phyloP scores from a whole-genome alignment of 805 yeast species.

The Wickerhamiella parazyma region DNA sequence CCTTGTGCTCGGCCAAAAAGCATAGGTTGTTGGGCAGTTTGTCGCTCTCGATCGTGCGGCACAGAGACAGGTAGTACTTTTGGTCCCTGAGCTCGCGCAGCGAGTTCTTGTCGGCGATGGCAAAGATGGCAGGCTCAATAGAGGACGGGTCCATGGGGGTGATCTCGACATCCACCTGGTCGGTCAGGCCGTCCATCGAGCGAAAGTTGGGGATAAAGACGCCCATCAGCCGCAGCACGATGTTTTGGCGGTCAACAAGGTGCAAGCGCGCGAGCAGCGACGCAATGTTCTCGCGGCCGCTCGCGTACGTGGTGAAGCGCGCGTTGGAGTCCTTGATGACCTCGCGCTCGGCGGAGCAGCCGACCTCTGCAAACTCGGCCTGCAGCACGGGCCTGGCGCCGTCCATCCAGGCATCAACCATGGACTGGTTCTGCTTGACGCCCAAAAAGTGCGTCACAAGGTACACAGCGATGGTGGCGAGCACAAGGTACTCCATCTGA shows the following conservation, averaged over 20 bases:
- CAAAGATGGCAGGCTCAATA: slow-evolving; percentile 63
- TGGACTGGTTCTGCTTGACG: slow-evolving; percentile 38
- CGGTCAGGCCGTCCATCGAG: slow-evolving; percentile 33
- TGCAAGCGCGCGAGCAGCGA: slow-evolving; percentile 46
- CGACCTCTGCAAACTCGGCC: slow-evolving; percentile 68
- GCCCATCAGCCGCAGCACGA: slow-evolving; percentile 56
- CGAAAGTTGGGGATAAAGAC: slow-evolving; percentile 42
- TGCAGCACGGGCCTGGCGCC: slow-evolving; percentile 40
- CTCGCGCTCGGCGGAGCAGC: slow-evolving; percentile 28
- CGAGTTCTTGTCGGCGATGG: slow-evolving; percentile 69
- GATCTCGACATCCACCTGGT: slow-evolving; percentile 49
- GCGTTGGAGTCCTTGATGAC: slow-evolving; percentile 51
- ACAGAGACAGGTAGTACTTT: slow-evolving; percentile 70
- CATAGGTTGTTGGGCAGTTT: slow-evolving; percentile 58
- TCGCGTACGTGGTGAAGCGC: slow-evolving; percentile 56
- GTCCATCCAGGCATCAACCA: slow-evolving; percentile 41
- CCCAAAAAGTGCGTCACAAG: slow-evolving; percentile 46
- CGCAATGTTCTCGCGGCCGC: slow-evolving; percentile 74
- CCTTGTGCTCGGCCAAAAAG: slow-evolving; percentile 80
- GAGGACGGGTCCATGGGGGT: slow-evolving; percentile 33
- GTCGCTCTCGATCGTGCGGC: slow-evolving; percentile 64
- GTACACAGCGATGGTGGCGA: slow-evolving; percentile 38
- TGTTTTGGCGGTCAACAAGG: slow-evolving; percentile 68
- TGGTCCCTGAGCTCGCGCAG: slow-evolving; percentile 67
- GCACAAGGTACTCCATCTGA: slow-evolving; percentile 53